Evolutionary conservation across 2,329 filamentous ascomycete species (phyloP), one percentile per base, ranked within the genome.

Genomic region (Alternaria longipes): DNA sequence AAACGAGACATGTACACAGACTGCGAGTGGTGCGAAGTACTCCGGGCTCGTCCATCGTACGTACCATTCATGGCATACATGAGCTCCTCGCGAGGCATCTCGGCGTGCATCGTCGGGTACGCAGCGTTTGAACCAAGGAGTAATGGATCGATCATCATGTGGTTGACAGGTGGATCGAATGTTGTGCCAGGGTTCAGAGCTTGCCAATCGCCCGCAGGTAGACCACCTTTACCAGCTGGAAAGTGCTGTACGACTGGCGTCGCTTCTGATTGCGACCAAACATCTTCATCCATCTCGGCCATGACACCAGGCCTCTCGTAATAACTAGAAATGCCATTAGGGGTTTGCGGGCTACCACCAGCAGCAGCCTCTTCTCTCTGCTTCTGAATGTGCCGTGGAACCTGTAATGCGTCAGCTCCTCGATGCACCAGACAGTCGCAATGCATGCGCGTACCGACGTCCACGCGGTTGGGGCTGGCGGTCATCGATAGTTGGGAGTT

Each of bases 121-220:
- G 68, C 60, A 42, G 72, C 71, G 8, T 69, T 71, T 24, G 74
- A 68, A n/a, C 74, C 74, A 16, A 78, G 63, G 26, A 78, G 63
- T 22, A 77, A 56, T 14, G 76, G 76, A 51, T 78, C 76, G 36
- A 78, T 78, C 74, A 78, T 76, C 68, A 77, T 77, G 34, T 78
- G 74, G 57, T 72, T 74, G 38, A 73, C 73, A 40, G 72, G 75
- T 16, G 71, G 65, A 28, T 73, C 64, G 49, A 74, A 78, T 24
- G 64, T 58, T 14, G 72, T 61, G 56, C 69, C 69, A 47, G 72
- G 59, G 18, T 73, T 67, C 42, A 78, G 58, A 18, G 62, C 62
- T 53, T 76, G 73, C 76, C 76, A 78, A 46, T 71, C 64, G 49
- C 65, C 67, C 16, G 73, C 67, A 28, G 75, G 72, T 18, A 76